Evolutionary conservation across 495 filamentous ascomycete species (phyloP).

Genomic region (Xylaria flabelliformis): DNA sequence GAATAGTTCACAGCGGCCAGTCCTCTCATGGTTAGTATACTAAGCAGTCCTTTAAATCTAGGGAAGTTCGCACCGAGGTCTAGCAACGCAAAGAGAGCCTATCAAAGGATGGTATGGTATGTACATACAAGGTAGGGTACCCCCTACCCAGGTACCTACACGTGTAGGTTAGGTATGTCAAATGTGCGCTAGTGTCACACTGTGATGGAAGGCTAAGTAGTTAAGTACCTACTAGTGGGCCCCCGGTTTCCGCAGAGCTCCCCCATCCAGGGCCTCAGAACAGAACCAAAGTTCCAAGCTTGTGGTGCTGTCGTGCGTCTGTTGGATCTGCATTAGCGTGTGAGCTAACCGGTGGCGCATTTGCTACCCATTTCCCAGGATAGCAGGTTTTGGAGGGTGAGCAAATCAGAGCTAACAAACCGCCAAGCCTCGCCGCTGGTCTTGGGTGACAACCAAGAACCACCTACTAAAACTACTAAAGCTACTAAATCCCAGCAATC

Average conservation of each 20-base stretch:
- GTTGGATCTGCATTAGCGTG: slow-evolving; percentile 25
- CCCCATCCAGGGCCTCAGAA: background rate
- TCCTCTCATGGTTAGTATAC: background rate
- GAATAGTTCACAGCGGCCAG: background rate
- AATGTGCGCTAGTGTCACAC: background rate
- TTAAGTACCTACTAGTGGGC: no score
- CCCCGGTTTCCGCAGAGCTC: slow-evolving; percentile 6
- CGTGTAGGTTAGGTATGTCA: slow-evolving; percentile 7
- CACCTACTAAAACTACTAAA: slow-evolving; percentile 7
- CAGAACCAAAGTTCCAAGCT: slow-evolving; percentile 13
- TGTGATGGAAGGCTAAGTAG: background rate
- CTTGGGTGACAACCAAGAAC: slow-evolving; percentile 3
- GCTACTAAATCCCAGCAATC: slow-evolving; percentile 15
- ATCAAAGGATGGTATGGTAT: background rate
- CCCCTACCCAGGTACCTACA: background rate
- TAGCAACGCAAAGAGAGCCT: background rate
- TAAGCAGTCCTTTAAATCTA: background rate
- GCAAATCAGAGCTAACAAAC: slow-evolving; percentile 13
- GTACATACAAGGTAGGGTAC: background rate
- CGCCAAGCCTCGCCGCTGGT: slow-evolving; percentile 21
- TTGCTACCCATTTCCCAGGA: slow-evolving; percentile 1
- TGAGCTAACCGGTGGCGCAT: slow-evolving; percentile 6
- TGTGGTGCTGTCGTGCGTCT: slow-evolving; percentile 15
- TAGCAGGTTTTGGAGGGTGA: slow-evolving; percentile 13
- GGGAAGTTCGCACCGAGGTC: background rate